These are phyloP conservation scores for Leucaena leucocephala DNA, from an alignment of 306 rosid species.

Conservation along the genomic window DNA sequence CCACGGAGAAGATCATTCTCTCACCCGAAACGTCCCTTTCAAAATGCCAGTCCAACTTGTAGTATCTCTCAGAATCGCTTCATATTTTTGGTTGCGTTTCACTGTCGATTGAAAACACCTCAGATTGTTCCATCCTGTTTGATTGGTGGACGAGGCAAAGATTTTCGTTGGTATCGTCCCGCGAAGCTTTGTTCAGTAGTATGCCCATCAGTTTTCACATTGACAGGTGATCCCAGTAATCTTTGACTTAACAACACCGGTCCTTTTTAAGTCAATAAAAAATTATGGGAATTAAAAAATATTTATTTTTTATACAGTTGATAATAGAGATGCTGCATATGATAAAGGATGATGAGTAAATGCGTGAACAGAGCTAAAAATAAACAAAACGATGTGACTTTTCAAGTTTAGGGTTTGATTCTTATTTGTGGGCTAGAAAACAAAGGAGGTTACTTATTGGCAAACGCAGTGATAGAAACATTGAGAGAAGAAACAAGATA, in stretches of 20 bases:
- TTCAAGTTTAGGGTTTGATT: background rate
- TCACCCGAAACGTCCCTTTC: slow-evolving; percentile 35
- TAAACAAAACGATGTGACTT: background rate
- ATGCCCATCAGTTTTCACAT: background rate
- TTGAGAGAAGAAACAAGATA: background rate
- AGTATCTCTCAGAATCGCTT: slow-evolving; percentile 23
- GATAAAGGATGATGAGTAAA: background rate
- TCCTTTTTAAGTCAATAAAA: background rate
- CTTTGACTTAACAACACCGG: background rate
- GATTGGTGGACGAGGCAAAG: slow-evolving; percentile 27
- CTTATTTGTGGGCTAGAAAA: background rate
- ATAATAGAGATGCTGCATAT: background rate
- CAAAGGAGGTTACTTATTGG: background rate
- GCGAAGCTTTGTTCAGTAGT: background rate
- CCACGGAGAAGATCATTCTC: slow-evolving; percentile 24
- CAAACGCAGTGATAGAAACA: background rate
- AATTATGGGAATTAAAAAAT: background rate
- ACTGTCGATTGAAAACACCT: slow-evolving; percentile 27
- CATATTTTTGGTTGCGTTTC: slow-evolving; percentile 26
- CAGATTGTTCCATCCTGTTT: slow-evolving; percentile 30
- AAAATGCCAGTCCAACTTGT: slow-evolving; percentile 34
- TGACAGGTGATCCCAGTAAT: slow-evolving; percentile 3
- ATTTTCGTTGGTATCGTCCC: slow-evolving; percentile 1
- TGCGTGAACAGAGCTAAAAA: background rate
- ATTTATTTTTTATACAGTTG: background rate